Evolutionary conservation across 2,329 filamentous ascomycete species (phyloP).

Genomic region (Myotisia sp.): DNA sequence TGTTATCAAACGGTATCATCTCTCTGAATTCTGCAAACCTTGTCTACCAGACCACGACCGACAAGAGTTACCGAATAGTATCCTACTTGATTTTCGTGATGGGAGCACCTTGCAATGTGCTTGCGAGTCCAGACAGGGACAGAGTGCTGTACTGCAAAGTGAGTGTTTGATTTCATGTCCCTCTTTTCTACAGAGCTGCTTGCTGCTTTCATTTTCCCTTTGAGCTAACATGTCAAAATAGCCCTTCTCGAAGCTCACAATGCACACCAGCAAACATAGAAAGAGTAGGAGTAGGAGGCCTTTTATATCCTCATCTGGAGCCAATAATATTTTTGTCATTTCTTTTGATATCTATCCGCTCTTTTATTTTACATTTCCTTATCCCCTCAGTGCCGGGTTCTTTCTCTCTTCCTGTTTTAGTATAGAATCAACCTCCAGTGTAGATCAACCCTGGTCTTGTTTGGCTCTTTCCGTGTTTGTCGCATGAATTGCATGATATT

Average conservation of each 20-base stretch:
- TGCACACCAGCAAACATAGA: constrained; percentile 2
- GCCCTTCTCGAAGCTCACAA: constrained; percentile 6
- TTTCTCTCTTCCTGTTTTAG: too few relatives aligned
- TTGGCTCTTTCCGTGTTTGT: constrained; percentile 1
- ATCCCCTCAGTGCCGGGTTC: not conserved
- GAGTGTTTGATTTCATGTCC: constrained; percentile 17
- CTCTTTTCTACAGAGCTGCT: not conserved
- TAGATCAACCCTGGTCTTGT: constrained; percentile 3
- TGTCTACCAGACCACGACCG: constrained; percentile 78
- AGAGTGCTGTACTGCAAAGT: constrained; percentile 39
- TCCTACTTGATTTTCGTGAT: constrained; percentile 48
- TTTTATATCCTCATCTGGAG: not conserved
- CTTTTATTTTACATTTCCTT: constrained; percentile 1
- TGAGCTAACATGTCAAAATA: not conserved
- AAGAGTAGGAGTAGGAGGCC: too few relatives aligned
- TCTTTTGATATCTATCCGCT: not conserved
- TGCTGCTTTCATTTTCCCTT: not conserved
- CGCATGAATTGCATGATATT: constrained; percentile 12
- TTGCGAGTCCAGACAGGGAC: constrained; percentile 42
- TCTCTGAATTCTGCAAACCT: constrained; percentile 67
- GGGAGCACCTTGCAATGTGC: constrained; percentile 50
- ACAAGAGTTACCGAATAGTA: constrained; percentile 83
- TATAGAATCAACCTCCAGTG: too few relatives aligned
- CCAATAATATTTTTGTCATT: not conserved
- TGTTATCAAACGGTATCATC: constrained; percentile 66